These are phyloP conservation scores for Drosera capensis DNA, from an alignment of 148 eudicot species.

Conservation along the genomic window DNA sequence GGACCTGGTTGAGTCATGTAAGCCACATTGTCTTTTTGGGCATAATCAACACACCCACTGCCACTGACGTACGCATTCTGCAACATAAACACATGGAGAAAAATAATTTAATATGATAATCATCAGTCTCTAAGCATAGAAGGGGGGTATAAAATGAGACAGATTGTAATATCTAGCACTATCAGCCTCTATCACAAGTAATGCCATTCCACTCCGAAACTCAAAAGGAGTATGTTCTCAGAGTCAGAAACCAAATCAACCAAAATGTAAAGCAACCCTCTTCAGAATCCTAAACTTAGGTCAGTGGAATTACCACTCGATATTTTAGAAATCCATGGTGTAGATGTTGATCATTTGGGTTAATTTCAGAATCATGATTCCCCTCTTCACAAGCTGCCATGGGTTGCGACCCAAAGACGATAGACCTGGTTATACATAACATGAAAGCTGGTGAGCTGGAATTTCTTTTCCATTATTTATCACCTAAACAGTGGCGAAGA, in stretches of 20 bases:
- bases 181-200: no score
- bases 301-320: constrained; percentile 23
- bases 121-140: neutral
- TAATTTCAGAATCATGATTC: constrained; percentile 7
- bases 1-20: constrained; percentile 8
- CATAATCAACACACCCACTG: constrained; percentile 14
- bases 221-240: neutral
- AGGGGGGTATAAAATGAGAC: no score
- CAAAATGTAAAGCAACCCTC: neutral
- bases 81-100: constrained; percentile 1
- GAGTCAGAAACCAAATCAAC: neutral
- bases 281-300: neutral
- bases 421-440: constrained; percentile 20
- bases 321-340: constrained; percentile 19
- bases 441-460: neutral
- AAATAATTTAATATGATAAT: neutral
- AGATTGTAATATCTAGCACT: no score
- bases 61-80: constrained; percentile 36
- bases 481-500: neutral
- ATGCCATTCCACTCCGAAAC: no score
- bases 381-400: constrained; percentile 18
- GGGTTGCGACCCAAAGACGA: constrained; percentile 31
- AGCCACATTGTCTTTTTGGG: constrained; percentile 8
- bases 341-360: constrained; percentile 10
- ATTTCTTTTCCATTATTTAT: constrained; percentile 1